Base-by-base conservation (phyloP, 2,329 filamentous ascomycete species). In the Colletotrichum somersetense region DNA sequence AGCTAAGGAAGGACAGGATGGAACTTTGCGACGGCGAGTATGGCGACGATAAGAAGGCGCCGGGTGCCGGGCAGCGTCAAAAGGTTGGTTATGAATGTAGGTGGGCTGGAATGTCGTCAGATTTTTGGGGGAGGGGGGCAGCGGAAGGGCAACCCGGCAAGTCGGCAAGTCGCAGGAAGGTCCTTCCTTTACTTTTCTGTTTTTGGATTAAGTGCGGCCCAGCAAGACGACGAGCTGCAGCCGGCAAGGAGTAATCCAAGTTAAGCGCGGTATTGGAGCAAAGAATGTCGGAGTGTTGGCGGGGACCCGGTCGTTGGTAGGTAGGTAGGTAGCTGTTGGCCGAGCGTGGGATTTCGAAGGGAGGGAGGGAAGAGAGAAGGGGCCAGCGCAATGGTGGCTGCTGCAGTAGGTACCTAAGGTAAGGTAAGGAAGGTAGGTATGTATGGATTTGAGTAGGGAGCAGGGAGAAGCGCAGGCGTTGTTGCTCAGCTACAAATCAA, bases 101-200 rank as follows among this genome's bases (percentile, higher is more conserved):
- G 30, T 30, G 30, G 53, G 69, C n/a, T 50, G 59, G 61, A 72
- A 72, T 72, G 66, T 72, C 66, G 70, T 72, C 70, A 63, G 55
- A 56, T 61, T 56, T 58, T 71, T 69, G 30, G 55, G 61, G 30
- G n/a, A n/a, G n/a, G n/a, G 50, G 57, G 44, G 5, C 23, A 26
- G 52, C n/a, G 30, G 38, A 23, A 46, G 35, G 44, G 42, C 35
- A 18, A 20, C 38, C 38, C 65, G 70, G 48, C 66, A 18, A 23
- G 46, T 26, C 65, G 70, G 55, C 66, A 62, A 46, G 38, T 20
- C 55, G 66, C 70, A 72, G 61, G 40, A 69, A 70, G 46, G 40
- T 30, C 30, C 30, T 30, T 30, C 30, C 42, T 72, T 65, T 64
- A 38, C 61, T 63, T 72, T 70, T 69, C 66, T 65, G 69, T 72